Evolutionary conservation across 108 stramenopile species (phyloP), one percentile per base, ranked within the genome.

Genomic region (Epithemia pelagica): DNA sequence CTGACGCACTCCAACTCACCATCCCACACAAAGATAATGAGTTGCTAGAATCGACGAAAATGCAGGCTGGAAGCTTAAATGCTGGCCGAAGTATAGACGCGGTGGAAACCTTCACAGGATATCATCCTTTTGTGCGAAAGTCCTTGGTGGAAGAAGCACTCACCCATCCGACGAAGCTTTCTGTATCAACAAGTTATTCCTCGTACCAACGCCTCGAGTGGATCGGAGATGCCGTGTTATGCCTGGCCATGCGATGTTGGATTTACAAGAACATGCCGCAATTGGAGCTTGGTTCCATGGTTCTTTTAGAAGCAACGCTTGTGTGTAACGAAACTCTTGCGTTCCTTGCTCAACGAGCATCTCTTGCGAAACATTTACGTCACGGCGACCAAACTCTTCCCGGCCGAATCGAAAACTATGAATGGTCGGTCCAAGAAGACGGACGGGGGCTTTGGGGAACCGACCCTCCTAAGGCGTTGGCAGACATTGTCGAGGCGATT

Each of bases 181-280:
- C 53, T 73, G 28, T 64, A 78, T 62, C 64, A 78, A 29, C 58
- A 68, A 53, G 81, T 82, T 22, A 46, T 78, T 20, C 86, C 1
- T 82, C 80, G 1, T 87, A 82, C 54, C 80, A 87, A 59, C 59
- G 76, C 52, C 70, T 87, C 2, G 86, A 87, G 64, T 87, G 86
- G 86, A 69, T 84, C 55, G 86, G 86, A 21, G 86, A 87, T 56
- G 81, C 82, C 25, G 81, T 84, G n/a, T 66, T 87, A 15, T 87
- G 82, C 53, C 71, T 87, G 30, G 69, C 72, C 7, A 62, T 70
- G 23, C 74, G 86, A 32, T 73, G 77, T 56, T 82, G 82, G 82
- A 68, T 87, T 2, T 87, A 61, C 46, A 46, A 66, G 0, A 64
- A 70, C 7, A 69, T 74, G 26, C 54, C 52, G 8, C 52, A 61